Evolutionary conservation across 768 basidiomycete genomes (phyloP).

Genomic region (Podaxis sp.): DNA sequence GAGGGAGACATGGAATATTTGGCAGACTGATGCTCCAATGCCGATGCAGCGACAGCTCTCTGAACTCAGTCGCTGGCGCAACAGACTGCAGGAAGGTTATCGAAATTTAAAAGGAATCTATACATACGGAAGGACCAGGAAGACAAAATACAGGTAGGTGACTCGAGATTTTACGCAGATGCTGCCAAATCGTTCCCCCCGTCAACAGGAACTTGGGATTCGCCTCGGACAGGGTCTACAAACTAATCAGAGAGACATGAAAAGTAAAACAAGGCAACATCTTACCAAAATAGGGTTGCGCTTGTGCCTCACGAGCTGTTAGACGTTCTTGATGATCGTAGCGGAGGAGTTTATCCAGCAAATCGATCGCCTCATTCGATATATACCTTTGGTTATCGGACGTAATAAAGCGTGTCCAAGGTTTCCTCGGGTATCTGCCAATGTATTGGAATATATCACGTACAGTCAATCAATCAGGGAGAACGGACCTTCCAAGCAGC

Average conservation of each 20-base stretch:
- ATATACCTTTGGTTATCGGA: slow-evolving; percentile 96
- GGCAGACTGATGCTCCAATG: neutral
- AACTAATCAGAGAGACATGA: slow-evolving; percentile 19
- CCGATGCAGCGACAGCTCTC: neutral
- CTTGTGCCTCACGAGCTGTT: slow-evolving; percentile 91
- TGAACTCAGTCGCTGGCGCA: neutral
- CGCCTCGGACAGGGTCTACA: slow-evolving; percentile 64
- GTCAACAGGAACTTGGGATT: slow-evolving; percentile 45
- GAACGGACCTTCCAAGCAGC: slow-evolving; percentile 74
- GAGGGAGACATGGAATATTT: neutral
- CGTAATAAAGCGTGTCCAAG: slow-evolving; percentile 94
- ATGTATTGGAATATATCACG: slow-evolving; percentile 6
- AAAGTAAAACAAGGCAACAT: slow-evolving; percentile 15
- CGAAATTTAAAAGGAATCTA: slow-evolving; percentile 30
- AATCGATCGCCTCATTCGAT: slow-evolving; percentile 95
- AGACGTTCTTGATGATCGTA: slow-evolving; percentile 98
- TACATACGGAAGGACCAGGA: slow-evolving; percentile 35
- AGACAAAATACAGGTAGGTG: slow-evolving; percentile 22
- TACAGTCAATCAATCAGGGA: neutral
- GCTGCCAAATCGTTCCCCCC: slow-evolving; percentile 66
- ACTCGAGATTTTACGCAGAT: slow-evolving; percentile 36
- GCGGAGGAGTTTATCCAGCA: slow-evolving; percentile 90
- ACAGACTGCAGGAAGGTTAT: neutral
- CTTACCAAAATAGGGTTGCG: slow-evolving; percentile 89
- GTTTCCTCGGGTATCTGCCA: slow-evolving; percentile 84